These are phyloP conservation scores for Ambrosia trifida DNA, from an alignment of 129 eudicot species.

Conservation along the genomic window DNA sequence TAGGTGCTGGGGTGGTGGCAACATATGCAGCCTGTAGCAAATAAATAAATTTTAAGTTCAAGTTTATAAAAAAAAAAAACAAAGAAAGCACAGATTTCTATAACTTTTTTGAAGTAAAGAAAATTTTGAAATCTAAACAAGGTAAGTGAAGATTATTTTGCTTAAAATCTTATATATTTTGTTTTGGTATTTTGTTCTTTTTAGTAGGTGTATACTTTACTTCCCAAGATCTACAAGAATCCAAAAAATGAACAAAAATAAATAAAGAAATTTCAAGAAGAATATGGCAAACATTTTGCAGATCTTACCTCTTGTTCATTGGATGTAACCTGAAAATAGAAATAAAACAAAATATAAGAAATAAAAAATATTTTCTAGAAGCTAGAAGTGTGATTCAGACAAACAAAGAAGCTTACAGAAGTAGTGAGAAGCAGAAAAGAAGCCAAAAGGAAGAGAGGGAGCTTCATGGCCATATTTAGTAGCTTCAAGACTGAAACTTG, in stretches of 20 bases:
- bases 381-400: not conserved
- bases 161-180: not conserved
- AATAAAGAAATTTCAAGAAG: slow-evolving; percentile 10
- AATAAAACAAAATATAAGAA: not conserved
- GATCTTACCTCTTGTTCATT: slow-evolving; percentile 27
- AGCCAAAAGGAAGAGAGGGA: slow-evolving; percentile 31
- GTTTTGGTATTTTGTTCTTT: slow-evolving; percentile 2
- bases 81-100: too few species aligned
- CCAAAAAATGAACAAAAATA: slow-evolving; percentile 28
- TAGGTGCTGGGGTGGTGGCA: slow-evolving; percentile 22
- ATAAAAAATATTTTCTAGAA: not conserved
- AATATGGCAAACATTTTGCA: slow-evolving; percentile 18
- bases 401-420: slow-evolving; percentile 27
- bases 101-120: too few species aligned
- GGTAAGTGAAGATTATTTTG: slow-evolving; percentile 1
- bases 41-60: not conserved
- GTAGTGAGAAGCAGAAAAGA: slow-evolving; percentile 32
- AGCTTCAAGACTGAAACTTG: slow-evolving; percentile 20
- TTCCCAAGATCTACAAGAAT: slow-evolving; percentile 32
- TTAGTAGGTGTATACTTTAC: not conserved
- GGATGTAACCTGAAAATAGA: slow-evolving; percentile 21
- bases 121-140: not conserved
- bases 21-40: slow-evolving; percentile 25
- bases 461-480: slow-evolving; percentile 33
- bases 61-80: not conserved